A percentile compares a stretch with the other conserved stretches of the same genome.
phyloP scores from a whole-genome alignment of 768 basidiomycete genomes.

The Tulasnella sp. region DNA sequence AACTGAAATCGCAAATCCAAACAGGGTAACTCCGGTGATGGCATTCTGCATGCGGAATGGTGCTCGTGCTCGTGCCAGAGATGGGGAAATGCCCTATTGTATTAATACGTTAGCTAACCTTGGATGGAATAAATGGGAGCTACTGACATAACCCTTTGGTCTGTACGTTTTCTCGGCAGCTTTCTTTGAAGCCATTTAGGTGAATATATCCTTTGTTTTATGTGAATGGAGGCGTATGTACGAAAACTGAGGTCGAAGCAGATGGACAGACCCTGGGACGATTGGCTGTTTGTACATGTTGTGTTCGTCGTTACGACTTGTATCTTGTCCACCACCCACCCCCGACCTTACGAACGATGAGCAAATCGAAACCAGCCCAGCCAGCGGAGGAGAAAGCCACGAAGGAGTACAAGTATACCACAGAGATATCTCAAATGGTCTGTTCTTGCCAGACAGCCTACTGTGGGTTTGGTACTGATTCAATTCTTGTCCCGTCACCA shows the following conservation, averaged over 20 bases:
- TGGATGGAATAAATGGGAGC: neutral
- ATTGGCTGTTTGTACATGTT: neutral
- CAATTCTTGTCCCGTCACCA: neutral
- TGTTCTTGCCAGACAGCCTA: conserved; percentile 7
- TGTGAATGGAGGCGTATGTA: too few species aligned
- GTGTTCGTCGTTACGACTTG: neutral
- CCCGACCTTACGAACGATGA: conserved; percentile 13
- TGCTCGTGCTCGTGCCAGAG: conserved; percentile 73
- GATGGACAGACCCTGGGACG: too few species aligned
- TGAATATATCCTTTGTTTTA: too few species aligned
- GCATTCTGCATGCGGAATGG: conserved; percentile 74
- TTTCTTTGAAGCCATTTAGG: conserved; percentile 20
- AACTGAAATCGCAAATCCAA: conserved; percentile 63
- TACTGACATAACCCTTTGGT: conserved; percentile 39
- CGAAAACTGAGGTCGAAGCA: too few species aligned
- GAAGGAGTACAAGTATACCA: conserved; percentile 64
- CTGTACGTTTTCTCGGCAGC: conserved; percentile 38
- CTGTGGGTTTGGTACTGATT: neutral
- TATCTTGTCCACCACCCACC: neutral
- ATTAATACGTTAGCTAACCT: neutral
- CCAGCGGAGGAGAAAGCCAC: conserved; percentile 14
- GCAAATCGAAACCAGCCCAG: conserved; percentile 17
- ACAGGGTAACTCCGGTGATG: conserved; percentile 58
- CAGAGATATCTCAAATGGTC: conserved; percentile 93
- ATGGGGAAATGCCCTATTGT: conserved; percentile 70